Conservation (phyloP, 768 basidiomycete genomes). For the Gautieria morchelliformis region DNA sequence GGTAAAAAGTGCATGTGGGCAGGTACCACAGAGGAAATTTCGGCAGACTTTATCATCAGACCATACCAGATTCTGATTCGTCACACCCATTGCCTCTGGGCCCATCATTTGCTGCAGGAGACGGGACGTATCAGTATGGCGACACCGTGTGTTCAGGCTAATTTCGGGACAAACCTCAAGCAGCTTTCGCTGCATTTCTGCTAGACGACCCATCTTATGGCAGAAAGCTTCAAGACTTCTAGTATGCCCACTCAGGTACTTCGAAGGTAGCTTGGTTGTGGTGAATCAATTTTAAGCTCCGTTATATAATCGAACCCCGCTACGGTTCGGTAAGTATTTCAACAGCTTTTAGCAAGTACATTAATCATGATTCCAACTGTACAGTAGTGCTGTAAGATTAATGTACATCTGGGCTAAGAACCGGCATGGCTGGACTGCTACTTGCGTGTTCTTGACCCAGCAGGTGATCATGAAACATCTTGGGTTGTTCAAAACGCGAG, state of each 20-base stretch:
- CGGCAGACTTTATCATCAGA: conserved; percentile 96
- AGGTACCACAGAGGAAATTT: conserved; percentile 97
- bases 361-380: too few species aligned
- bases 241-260: neutral
- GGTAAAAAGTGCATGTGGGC: conserved; percentile 94
- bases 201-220: conserved; percentile 78
- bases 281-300: neutral
- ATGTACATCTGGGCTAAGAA: too few species aligned
- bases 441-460: too few species aligned
- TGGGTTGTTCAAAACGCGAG: too few species aligned
- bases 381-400: too few species aligned
- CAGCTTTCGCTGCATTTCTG: conserved; percentile 97
- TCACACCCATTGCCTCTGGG: conserved; percentile 97
- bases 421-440: too few species aligned
- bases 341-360: too few species aligned
- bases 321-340: too few species aligned
- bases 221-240: neutral
- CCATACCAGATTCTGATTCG: conserved; percentile 87
- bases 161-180: conserved; percentile 34
- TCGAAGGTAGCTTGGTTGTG: neutral
- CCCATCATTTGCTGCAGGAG: conserved; percentile 94
- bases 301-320: neutral
- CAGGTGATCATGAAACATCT: too few species aligned
- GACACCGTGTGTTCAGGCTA: conserved; percentile 6
- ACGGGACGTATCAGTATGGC: neutral